Evolutionary conservation across 495 filamentous ascomycete genomes (phyloP).

Genomic region (Aspergillus panamensis): DNA sequence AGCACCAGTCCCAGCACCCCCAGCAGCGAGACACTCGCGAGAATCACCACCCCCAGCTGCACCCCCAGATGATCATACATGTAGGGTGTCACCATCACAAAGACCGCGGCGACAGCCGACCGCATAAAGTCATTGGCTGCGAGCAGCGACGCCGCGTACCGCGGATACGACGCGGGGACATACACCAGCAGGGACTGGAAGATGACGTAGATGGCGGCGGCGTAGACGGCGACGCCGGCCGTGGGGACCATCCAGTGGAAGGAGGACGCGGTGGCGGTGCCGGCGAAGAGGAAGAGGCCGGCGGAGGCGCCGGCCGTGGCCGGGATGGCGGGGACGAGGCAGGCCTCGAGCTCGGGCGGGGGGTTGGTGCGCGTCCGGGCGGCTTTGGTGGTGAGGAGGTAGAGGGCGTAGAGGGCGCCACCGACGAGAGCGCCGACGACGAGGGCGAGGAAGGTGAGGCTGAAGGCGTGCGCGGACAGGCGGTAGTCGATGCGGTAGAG

Average conservation of each 20-base stretch:
- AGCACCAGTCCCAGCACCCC: slow-evolving; percentile 7
- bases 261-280: slow-evolving; percentile 37
- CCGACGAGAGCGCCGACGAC: slow-evolving; percentile 41
- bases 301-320: slow-evolving; percentile 44
- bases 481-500: slow-evolving; percentile 47
- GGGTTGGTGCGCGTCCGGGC: slow-evolving; percentile 22
- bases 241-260: slow-evolving; percentile 60
- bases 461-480: slow-evolving; percentile 43
- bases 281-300: slow-evolving; percentile 55
- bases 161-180: slow-evolving; percentile 41
- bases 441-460: slow-evolving; percentile 49
- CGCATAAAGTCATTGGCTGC: slow-evolving; percentile 38
- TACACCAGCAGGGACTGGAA: slow-evolving; percentile 39
- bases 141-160: slow-evolving; percentile 45
- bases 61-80: slow-evolving; percentile 58
- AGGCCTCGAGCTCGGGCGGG: slow-evolving; percentile 28
- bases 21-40: slow-evolving; percentile 48
- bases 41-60: slow-evolving; percentile 54
- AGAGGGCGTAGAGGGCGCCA: slow-evolving; percentile 39
- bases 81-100: slow-evolving; percentile 32
- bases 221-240: slow-evolving; percentile 52
- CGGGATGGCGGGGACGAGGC: slow-evolving; percentile 42
- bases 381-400: background rate
- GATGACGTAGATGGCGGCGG: background rate
- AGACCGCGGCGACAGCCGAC: slow-evolving; percentile 23